phyloP scores from a whole-genome alignment of 805 yeast species.

The Candida tallmaniae region DNA sequence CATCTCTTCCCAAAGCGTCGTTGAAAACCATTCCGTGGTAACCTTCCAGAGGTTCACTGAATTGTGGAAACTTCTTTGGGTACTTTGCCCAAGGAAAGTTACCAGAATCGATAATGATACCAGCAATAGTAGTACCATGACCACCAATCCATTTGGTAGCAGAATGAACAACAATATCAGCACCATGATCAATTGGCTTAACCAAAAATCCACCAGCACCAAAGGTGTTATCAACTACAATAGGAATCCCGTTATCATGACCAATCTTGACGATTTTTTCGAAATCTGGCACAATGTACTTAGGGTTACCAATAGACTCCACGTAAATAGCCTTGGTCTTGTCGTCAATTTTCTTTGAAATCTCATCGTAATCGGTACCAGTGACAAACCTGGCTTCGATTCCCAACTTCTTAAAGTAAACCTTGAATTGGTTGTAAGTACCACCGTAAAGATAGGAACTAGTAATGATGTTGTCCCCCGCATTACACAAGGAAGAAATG shows the following conservation, averaged over 20 bases:
- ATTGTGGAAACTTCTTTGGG: slow-evolving; percentile 78
- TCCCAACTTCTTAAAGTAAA: slow-evolving; percentile 84
- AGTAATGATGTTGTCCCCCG: slow-evolving; percentile 87
- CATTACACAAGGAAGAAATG: slow-evolving; percentile 73
- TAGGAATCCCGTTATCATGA: slow-evolving; percentile 81
- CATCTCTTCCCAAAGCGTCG: slow-evolving; percentile 72
- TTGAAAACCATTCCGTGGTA: slow-evolving; percentile 84
- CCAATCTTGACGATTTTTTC: slow-evolving; percentile 71
- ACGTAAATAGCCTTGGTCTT: slow-evolving; percentile 86
- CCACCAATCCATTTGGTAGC: slow-evolving; percentile 99
- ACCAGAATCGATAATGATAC: slow-evolving; percentile 86
- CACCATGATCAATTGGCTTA: slow-evolving; percentile 84
- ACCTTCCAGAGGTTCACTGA: slow-evolving; percentile 86
- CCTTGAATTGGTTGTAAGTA: slow-evolving; percentile 92
- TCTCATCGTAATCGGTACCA: slow-evolving; percentile 74
- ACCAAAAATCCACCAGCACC: slow-evolving; percentile 94
- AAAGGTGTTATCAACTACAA: slow-evolving; percentile 93
- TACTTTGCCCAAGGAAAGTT: slow-evolving; percentile 82
- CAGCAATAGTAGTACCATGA: slow-evolving; percentile 93
- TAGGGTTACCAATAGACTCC: slow-evolving; percentile 91
- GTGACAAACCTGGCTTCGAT: slow-evolving; percentile 80
- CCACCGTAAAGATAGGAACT: slow-evolving; percentile 92
- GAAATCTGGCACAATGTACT: slow-evolving; percentile 88
- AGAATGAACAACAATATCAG: slow-evolving; percentile 87
- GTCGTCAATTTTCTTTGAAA: slow-evolving; percentile 70